phyloP scores from a whole-genome alignment of 2,329 filamentous ascomycete genomes.

The Trichoderma semiorbis region DNA sequence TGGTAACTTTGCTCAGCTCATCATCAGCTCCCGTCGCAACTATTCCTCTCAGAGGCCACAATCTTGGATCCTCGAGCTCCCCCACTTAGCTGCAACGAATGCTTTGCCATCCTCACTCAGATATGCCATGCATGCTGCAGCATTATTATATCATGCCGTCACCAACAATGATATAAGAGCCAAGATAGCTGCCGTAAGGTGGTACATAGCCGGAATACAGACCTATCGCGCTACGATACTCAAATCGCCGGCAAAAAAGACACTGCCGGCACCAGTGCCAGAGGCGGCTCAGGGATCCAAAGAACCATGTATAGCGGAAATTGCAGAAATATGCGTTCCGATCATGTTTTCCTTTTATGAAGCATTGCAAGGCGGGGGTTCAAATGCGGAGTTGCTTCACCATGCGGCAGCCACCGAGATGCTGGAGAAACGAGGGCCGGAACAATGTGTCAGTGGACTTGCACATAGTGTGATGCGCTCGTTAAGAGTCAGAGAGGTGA shows the following conservation, averaged over 20 bases:
- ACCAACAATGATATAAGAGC: background rate
- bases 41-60: background rate
- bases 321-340: background rate
- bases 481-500: background rate
- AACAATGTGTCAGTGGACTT: background rate
- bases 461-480: slow-evolving; percentile 10
- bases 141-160: background rate
- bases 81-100: background rate
- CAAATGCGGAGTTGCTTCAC: background rate
- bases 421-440: background rate
- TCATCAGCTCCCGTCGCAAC: slow-evolving; percentile 1
- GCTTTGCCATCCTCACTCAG: background rate
- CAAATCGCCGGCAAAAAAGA: background rate
- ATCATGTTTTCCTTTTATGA: slow-evolving; percentile 13
- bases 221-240: background rate
- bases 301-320: background rate
- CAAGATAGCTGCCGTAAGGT: background rate
- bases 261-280: background rate
- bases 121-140: slow-evolving; percentile 6
- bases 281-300: background rate
- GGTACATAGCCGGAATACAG: background rate
- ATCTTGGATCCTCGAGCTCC: slow-evolving; percentile 7
- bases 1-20: background rate
- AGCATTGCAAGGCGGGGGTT: background rate
- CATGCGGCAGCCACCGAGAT: background rate